phyloP scores from a whole-genome alignment of 2,329 filamentous ascomycete genomes.

The Phaeosphaeria sp. region DNA sequence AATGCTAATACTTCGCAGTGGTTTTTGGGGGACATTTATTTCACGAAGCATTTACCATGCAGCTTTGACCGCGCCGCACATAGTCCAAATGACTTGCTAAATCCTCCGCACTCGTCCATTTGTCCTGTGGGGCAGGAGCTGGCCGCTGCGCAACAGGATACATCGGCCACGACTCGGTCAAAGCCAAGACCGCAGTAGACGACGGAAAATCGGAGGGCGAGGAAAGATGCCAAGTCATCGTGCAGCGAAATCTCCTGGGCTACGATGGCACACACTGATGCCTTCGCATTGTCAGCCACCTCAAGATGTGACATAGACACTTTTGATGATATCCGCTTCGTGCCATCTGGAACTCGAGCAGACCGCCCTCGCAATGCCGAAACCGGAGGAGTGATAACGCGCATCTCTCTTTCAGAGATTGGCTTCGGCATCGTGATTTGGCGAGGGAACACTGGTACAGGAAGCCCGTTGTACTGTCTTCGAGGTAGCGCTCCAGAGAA shows the following conservation, averaged over 20 bases:
- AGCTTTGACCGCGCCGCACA: conserved; percentile 31
- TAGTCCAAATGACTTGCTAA: conserved; percentile 24
- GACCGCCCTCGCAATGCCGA: conserved; percentile 17
- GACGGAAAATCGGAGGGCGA: not conserved
- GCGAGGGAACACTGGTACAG: conserved; percentile 11
- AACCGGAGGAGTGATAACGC: conserved; percentile 17
- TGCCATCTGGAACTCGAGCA: not conserved
- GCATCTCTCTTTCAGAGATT: conserved; percentile 25
- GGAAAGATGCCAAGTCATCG: not conserved
- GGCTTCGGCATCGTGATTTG: conserved; percentile 27
- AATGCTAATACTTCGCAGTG: conserved; percentile 22
- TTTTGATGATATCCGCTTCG: not conserved
- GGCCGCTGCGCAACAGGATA: not conserved
- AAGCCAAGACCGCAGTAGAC: conserved; percentile 2
- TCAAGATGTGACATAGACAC: not conserved
- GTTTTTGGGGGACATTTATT: conserved; percentile 35
- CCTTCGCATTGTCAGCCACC: not conserved
- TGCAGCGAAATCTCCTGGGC: not conserved
- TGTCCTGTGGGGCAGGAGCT: conserved; percentile 9
- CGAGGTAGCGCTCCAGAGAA: conserved; percentile 31
- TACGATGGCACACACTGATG: not conserved
- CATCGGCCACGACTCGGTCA: conserved; percentile 1
- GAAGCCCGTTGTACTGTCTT: conserved; percentile 29
- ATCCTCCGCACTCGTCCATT: conserved; percentile 31
- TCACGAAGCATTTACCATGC: conserved; percentile 35